Evolutionary conservation across 495 filamentous ascomycete genomes (phyloP), one percentile per base, ranked within the genome.

Genomic region (Tirmania nivea): DNA sequence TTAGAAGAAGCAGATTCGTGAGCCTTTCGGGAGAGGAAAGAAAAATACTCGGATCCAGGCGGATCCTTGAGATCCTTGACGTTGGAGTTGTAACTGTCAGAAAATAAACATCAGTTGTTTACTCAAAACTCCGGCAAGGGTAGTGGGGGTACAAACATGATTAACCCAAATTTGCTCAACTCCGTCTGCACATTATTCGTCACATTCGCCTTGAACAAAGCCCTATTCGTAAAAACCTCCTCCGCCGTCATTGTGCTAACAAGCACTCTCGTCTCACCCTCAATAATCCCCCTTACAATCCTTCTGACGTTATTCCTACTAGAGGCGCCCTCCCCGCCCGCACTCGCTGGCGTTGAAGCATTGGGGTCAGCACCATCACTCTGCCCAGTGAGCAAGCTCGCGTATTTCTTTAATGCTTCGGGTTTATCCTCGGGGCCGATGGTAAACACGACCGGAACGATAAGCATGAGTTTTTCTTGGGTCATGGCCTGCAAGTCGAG

Each of bases 271-370:
- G 82, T 85, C 64, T 90, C 84, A 50, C 84, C 84, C 66, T 88
- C 83, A 61, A 90, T 88, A 66, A 90, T 84, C 54, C 84, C 84
- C 68, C 84, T 87, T 56, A 88, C 81, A 54, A 88, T 90, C 62
- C 83, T 79, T 64, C 86, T 81, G 35, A 86, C 79, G 65, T 86
- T 81, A 50, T 73, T 72, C 12, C 69, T 69, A n/a, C 73, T 69
- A 20, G 68, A 65, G 1, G 63, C 55, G 55, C 65, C 34, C 57
- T 60, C 60, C 5, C 56, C 52, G 8, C 52, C 36, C 42, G 52
- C 35, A 12, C 49, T 49, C 9, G 67, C 66, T 37, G 73, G 72
- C 1, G 69, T 71, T 5, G 25, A 0, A 31, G 25, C 25, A 31
- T 31, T 31, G 4, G 25, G 25, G 7, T 31, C 25, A 14, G 39